Conservation (phyloP, 257 asterid genomes). For the Echium plantagineum region DNA sequence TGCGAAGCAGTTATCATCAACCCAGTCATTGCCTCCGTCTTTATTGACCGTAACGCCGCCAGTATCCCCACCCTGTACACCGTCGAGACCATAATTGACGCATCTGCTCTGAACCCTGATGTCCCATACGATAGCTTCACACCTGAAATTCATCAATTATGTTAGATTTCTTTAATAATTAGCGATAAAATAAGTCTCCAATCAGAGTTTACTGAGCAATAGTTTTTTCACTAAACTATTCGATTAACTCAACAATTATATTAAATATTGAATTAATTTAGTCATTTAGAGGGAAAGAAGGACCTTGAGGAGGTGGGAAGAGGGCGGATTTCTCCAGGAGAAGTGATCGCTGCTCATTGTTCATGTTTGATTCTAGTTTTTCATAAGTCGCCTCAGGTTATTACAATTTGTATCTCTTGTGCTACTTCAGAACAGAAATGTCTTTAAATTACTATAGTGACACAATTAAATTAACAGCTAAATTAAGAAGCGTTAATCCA, state of each 20-base stretch:
- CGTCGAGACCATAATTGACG: constrained; percentile 55
- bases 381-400: no score
- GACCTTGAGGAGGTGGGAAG: constrained; percentile 50
- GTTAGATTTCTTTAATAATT: no score
- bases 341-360: constrained; percentile 39
- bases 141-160: constrained; percentile 20
- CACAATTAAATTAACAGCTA: no score
- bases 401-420: no score
- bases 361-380: constrained; percentile 14
- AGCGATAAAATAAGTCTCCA: no score
- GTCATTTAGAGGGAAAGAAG: background rate
- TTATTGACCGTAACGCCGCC: constrained; percentile 75
- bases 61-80: constrained; percentile 75
- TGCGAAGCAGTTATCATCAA: constrained; percentile 96
- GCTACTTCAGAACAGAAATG: no score
- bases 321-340: constrained; percentile 37
- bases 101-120: constrained; percentile 84
- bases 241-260: background rate
- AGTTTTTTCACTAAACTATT: no score
- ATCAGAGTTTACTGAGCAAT: no score
- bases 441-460: no score
- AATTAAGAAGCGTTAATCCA: no score
- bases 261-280: background rate
- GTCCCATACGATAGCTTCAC: constrained; percentile 72
- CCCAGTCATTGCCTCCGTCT: constrained; percentile 56